phyloP scores from a whole-genome alignment of 2,329 filamentous ascomycete genomes.

The Pezicula radicicola region DNA sequence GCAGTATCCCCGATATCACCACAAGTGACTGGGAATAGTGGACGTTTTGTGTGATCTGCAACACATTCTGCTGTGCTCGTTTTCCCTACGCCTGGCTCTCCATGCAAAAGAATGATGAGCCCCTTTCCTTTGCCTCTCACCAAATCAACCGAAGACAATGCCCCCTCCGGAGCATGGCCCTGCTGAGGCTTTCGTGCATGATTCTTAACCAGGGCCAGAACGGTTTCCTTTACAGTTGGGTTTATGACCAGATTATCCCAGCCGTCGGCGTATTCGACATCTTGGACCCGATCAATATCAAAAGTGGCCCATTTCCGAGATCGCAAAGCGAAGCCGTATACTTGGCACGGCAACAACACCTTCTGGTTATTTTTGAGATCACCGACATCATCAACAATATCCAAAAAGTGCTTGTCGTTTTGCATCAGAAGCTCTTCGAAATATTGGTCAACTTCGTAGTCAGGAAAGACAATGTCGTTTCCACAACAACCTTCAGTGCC shows the following conservation, averaged over 20 bases:
- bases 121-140: slow-evolving; percentile 33
- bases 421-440: background rate
- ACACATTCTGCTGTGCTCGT: slow-evolving; percentile 3
- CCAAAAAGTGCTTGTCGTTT: background rate
- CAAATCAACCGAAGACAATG: slow-evolving; percentile 2
- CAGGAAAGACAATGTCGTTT: background rate
- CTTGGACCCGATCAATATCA: background rate
- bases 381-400: background rate
- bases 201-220: slow-evolving; percentile 2
- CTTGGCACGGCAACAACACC: background rate
- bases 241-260: background rate
- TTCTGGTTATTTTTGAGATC: background rate
- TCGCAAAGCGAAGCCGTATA: background rate
- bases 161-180: background rate
- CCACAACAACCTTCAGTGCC: background rate
- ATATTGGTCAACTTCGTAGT: background rate
- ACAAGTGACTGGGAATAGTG: slow-evolving; percentile 28
- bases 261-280: background rate
- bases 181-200: background rate
- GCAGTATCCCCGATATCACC: slow-evolving; percentile 44
- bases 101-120: slow-evolving; percentile 39
- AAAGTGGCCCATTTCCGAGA: background rate
- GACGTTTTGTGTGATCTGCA: slow-evolving; percentile 8
- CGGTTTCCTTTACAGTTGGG: background rate
- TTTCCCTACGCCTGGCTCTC: slow-evolving; percentile 1